A percentile compares a stretch with the other conserved stretches of the same genome.
Evolutionary conservation across 1,284 basidiomycete species (phyloP).

Genomic region (Boletellus deceptivus): DNA sequence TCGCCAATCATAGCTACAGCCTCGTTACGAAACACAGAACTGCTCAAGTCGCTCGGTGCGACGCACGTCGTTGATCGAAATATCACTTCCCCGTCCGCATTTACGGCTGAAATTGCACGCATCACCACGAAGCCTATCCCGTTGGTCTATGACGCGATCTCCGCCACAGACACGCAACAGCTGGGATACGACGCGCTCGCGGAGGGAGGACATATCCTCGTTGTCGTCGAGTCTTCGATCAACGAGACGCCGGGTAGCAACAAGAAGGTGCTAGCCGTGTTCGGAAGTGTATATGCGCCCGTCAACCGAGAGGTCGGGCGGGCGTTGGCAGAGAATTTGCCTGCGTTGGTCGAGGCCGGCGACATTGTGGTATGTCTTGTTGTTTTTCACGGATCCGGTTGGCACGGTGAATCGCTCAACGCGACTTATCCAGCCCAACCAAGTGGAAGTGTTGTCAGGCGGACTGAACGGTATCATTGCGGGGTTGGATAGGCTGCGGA

Average conservation of each 20-base stretch:
- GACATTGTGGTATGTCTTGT: constrained; percentile 22
- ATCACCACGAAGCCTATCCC: constrained; percentile 14
- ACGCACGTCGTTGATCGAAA: constrained; percentile 34
- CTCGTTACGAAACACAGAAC: constrained; percentile 31
- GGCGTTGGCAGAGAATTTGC: constrained; percentile 14
- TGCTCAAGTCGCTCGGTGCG: constrained; percentile 36
- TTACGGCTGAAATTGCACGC: constrained; percentile 12
- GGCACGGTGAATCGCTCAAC: background rate
- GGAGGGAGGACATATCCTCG: constrained; percentile 18
- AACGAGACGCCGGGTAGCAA: constrained; percentile 14
- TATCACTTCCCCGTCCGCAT: background rate
- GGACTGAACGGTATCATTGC: constrained; percentile 16
- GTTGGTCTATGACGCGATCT: constrained; percentile 22
- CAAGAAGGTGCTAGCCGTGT: constrained; percentile 14
- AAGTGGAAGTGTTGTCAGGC: constrained; percentile 23
- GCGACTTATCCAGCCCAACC: constrained; percentile 17
- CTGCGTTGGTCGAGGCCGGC: constrained; percentile 17
- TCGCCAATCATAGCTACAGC: constrained; percentile 29
- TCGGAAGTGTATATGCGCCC: constrained; percentile 9
- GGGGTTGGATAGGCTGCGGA: constrained; percentile 22
- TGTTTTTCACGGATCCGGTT: background rate
- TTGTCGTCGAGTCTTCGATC: constrained; percentile 3
- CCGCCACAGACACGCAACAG: constrained; percentile 18
- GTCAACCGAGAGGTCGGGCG: constrained; percentile 16
- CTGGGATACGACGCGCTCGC: constrained; percentile 22